Percentiles rank a stretch among this genome's conserved stretches.
Evolutionary conservation across 345 rosid species (phyloP).

Genomic region (Barbarea vulgaris): DNA sequence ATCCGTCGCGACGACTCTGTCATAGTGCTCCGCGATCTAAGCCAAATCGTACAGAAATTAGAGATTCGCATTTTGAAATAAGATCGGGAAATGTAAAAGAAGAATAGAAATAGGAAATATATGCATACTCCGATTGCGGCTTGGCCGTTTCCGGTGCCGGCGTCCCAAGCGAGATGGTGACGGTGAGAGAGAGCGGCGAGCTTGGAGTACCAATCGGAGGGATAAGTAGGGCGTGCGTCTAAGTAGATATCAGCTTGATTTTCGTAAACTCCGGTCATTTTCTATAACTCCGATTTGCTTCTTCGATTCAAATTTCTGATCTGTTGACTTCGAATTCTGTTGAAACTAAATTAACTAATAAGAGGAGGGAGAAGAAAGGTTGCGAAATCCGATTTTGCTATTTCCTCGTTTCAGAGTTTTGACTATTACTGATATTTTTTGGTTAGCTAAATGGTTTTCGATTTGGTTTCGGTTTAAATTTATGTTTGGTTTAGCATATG

Average conservation of each 20-base stretch:
- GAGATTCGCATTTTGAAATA: not conserved
- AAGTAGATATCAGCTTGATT: conserved; percentile 58
- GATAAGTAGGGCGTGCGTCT: conserved; percentile 65
- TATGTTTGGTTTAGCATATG: not conserved
- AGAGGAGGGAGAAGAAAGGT: conserved; percentile 11
- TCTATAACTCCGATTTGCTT: not conserved
- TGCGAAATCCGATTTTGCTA: conserved; percentile 26
- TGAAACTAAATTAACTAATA: not conserved
- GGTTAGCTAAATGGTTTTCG: not conserved
- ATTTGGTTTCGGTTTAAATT: conserved; percentile 5
- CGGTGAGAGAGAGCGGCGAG: conserved; percentile 50
- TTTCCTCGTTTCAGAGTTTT: not conserved
- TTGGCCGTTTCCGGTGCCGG: conserved; percentile 76
- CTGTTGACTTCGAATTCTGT: not conserved
- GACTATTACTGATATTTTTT: not conserved
- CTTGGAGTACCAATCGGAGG: conserved; percentile 58
- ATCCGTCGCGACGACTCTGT: conserved; percentile 38
- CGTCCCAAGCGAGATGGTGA: conserved; percentile 68
- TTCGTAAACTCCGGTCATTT: conserved; percentile 60
- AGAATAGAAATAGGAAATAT: not conserved
- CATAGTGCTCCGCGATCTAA: conserved; percentile 42
- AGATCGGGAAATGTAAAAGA: not conserved
- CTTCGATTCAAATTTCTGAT: conserved; percentile 2
- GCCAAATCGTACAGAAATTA: not conserved
- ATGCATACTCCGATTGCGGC: conserved; percentile 60